Evolutionary conservation across 75 land plant species (phyloP), one percentile per base, ranked within the genome.

Genomic region (Sequoia sempervirens): DNA sequence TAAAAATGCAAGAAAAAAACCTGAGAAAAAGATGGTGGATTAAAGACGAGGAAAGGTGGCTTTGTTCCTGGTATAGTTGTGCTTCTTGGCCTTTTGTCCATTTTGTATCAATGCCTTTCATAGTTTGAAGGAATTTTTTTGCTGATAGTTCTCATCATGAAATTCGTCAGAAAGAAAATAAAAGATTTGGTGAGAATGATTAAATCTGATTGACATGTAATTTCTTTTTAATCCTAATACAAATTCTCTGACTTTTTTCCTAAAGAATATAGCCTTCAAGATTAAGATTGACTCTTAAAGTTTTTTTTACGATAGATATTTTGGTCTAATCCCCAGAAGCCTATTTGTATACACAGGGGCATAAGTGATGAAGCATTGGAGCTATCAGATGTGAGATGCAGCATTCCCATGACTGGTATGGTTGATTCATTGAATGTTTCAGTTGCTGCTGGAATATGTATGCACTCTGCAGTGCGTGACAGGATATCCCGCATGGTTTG

Each of bases 381-480:
- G 37, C 41, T 92, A n/a, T 88, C 99, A 47, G 99, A 97, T 85
- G 75, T 96, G 83, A 93, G 89, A 40, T 97, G 98, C 84, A 88
- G 92, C 87, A 96, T 97, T 84, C 99, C 99, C 46, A 97, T 97
- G 99, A 92, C 85, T 56, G 99, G 99, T 84, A 96, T 97, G 99
- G 96, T 97, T 54, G 99, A 97, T 75, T 97, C 99, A 11, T 94
- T 97, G 56, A 97, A 97, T 90, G 99, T 97, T 73, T 97, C 99
- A 28, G 99, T 97, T 90, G 99, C 99, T 82, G 98, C 99, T 28
- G 99, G 96, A 81, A 92, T 97, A 37, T 86, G 96, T 66, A 93
- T 97, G 99, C 96, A 97, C 69, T 90, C 93, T 89, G 96, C 98
- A 81, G 94, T 92, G 52, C 84, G 86, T 86, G 96, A 96, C 84